Conservation (phyloP, 1,139 yeast species). For the Kodamaea plutei region DNA sequence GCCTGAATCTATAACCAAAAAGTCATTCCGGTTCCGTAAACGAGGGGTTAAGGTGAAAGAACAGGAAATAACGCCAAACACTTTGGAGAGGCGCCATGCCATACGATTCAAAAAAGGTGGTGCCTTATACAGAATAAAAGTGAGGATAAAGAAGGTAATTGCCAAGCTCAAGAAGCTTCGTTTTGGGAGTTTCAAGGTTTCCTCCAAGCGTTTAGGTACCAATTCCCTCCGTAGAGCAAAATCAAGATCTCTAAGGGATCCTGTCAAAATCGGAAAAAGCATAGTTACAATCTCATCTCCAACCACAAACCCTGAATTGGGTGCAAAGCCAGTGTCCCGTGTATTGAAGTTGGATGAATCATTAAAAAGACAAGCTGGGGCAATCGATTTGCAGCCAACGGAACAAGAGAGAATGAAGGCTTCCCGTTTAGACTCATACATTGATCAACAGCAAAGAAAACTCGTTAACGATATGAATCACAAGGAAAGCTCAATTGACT, state of each 20-base stretch:
- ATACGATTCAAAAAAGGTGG: slow-evolving; percentile 33
- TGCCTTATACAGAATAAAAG: slow-evolving; percentile 26
- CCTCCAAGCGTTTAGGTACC: slow-evolving; percentile 25
- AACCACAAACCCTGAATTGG: slow-evolving; percentile 27
- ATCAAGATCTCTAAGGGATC: neutral
- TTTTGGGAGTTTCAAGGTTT: slow-evolving; percentile 25
- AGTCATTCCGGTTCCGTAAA: slow-evolving; percentile 4
- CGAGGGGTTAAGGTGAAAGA: slow-evolving; percentile 10
- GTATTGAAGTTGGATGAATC: slow-evolving; percentile 23
- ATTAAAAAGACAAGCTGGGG: slow-evolving; percentile 29
- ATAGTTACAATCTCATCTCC: slow-evolving; percentile 22
- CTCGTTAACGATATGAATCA: slow-evolving; percentile 13
- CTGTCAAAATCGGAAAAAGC: neutral
- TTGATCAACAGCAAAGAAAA: slow-evolving; percentile 27
- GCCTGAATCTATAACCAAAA: slow-evolving; percentile 1
- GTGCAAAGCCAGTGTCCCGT: slow-evolving; percentile 16
- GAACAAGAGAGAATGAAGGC: slow-evolving; percentile 7
- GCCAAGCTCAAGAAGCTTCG: slow-evolving; percentile 19
- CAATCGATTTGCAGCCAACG: slow-evolving; percentile 15
- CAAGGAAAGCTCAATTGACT: slow-evolving; percentile 17
- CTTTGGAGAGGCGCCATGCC: slow-evolving; percentile 31
- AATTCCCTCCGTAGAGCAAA: neutral
- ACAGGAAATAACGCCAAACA: slow-evolving; percentile 13
- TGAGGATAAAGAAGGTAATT: slow-evolving; percentile 23
- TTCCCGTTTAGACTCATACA: slow-evolving; percentile 24